These are phyloP conservation scores for Suillus weaverae DNA, from an alignment of 768 basidiomycete genomes.

Conservation along the genomic window DNA sequence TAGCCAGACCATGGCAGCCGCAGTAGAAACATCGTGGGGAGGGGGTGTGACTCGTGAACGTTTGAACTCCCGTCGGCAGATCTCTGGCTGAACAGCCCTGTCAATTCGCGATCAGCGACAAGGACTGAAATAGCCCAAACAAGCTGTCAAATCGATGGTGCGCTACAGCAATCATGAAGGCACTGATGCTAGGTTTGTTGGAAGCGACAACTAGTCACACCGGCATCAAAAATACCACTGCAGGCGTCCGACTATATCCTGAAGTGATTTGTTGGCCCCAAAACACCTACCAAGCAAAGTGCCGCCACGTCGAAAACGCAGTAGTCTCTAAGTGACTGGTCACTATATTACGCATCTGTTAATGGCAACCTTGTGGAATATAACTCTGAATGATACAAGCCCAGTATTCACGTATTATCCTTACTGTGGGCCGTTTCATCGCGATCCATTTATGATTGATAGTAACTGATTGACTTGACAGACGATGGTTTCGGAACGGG, in stretches of 20 bases:
- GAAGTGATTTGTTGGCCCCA: not conserved
- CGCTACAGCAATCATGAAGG: not conserved
- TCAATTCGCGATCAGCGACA: not conserved
- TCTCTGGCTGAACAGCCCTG: not conserved
- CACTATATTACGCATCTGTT: not conserved
- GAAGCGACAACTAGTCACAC: not conserved
- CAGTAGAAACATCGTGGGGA: not conserved
- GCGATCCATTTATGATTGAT: not conserved
- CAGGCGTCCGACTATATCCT: not conserved
- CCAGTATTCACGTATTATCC: slow-evolving; percentile 8
- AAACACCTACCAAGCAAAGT: not conserved
- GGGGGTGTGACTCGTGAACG: too few relatives aligned
- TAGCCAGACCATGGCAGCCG: not conserved
- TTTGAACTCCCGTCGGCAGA: not conserved
- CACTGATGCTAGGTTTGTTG: not conserved
- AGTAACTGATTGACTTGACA: not conserved
- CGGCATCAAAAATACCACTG: not conserved
- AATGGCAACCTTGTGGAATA: slow-evolving; percentile 10
- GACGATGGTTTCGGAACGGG: slow-evolving; percentile 15
- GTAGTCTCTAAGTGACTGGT: not conserved
- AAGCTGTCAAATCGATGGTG: not conserved
- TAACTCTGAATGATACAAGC: slow-evolving; percentile 12
- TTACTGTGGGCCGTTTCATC: slow-evolving; percentile 7
- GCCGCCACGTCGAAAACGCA: not conserved
- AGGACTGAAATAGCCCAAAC: not conserved